Evolutionary conservation across 1,284 basidiomycete species (phyloP).

Genomic region (Pseudozyma thailandica): DNA sequence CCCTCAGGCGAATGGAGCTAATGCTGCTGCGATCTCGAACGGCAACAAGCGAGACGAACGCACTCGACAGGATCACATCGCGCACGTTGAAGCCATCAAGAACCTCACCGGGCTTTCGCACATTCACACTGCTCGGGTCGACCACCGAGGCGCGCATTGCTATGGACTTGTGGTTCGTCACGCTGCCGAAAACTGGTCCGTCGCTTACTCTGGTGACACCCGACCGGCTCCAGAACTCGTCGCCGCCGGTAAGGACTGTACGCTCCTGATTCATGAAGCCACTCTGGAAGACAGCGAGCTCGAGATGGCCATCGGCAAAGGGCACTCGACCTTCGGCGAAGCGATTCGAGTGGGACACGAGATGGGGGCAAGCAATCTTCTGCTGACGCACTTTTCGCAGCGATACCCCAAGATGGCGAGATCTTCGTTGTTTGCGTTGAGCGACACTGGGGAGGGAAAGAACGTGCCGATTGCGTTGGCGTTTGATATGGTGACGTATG

Average conservation of each 20-base stretch:
- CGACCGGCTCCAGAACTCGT: constrained; percentile 79
- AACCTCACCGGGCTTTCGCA: constrained; percentile 23
- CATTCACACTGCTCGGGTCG: constrained; percentile 49
- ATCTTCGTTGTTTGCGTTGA: constrained; percentile 43
- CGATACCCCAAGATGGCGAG: constrained; percentile 88
- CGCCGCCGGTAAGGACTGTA: constrained; percentile 76
- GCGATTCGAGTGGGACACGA: constrained; percentile 79
- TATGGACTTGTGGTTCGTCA: constrained; percentile 69
- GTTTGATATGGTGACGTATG: constrained; percentile 81
- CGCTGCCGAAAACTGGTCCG: constrained; percentile 66
- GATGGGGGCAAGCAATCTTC: constrained; percentile 82
- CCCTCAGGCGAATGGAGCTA: not conserved
- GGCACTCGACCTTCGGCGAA: constrained; percentile 88
- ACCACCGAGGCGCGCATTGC: constrained; percentile 33
- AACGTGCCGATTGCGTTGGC: constrained; percentile 74
- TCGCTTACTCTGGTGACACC: constrained; percentile 83
- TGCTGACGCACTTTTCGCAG: constrained; percentile 94
- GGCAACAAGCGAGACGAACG: constrained; percentile 8
- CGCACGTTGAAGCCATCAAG: constrained; percentile 29
- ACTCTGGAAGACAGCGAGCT: constrained; percentile 79
- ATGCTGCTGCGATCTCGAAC: not conserved
- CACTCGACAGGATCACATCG: constrained; percentile 11
- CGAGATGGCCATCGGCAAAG: constrained; percentile 78
- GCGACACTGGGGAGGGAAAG: constrained; percentile 4
- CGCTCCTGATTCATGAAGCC: constrained; percentile 91